Evolutionary conservation across 805 yeast genomes (phyloP).

Genomic region (Zygotorulaspora danielsina): DNA sequence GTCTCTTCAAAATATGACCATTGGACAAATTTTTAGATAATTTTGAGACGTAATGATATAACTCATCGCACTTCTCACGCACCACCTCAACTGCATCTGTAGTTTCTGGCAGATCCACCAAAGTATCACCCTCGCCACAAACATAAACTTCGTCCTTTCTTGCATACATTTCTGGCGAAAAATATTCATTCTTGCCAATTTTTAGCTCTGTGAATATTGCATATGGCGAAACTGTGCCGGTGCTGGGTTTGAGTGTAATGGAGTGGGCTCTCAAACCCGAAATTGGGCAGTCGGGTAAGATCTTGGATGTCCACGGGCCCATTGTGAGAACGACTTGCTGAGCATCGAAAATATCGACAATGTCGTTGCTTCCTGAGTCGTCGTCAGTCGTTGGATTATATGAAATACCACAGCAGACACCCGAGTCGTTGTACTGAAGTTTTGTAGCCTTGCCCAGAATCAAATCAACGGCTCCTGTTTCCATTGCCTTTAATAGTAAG

Average conservation of each 20-base stretch:
- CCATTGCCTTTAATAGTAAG: slow-evolving; percentile 72
- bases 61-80: slow-evolving; percentile 79
- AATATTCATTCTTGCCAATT: slow-evolving; percentile 60
- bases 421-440: slow-evolving; percentile 58
- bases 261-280: slow-evolving; percentile 94
- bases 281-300: slow-evolving; percentile 89
- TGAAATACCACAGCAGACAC: slow-evolving; percentile 67
- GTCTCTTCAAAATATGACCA: slow-evolving; percentile 75
- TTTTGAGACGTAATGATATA: slow-evolving; percentile 75
- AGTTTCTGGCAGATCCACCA: slow-evolving; percentile 87
- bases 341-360: slow-evolving; percentile 47
- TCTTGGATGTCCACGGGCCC: slow-evolving; percentile 96
- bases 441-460: slow-evolving; percentile 80
- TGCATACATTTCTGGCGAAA: slow-evolving; percentile 92
- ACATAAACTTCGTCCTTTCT: slow-evolving; percentile 93
- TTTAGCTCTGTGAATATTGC: slow-evolving; percentile 91
- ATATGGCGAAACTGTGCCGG: slow-evolving; percentile 77
- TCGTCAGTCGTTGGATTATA: slow-evolving; percentile 46
- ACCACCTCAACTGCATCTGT: slow-evolving; percentile 91
- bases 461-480: slow-evolving; percentile 76
- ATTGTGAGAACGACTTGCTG: slow-evolving; percentile 79
- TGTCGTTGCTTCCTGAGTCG: slow-evolving; percentile 32
- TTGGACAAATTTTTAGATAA: slow-evolving; percentile 62
- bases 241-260: slow-evolving; percentile 79
- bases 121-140: slow-evolving; percentile 94